Base-by-base conservation (phyloP, 257 asterid genomes). In the Plantago ovata region DNA sequence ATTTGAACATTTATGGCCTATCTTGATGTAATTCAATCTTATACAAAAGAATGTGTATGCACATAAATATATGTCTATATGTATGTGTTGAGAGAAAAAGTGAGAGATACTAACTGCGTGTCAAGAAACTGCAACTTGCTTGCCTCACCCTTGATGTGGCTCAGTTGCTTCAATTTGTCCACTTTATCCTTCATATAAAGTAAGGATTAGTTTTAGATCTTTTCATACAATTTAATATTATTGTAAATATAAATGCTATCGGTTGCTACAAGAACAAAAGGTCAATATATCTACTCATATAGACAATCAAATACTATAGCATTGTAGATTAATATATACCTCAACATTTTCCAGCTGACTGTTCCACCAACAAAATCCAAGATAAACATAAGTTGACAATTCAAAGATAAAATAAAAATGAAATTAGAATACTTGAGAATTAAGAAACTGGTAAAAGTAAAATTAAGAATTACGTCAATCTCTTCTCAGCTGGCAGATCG, bases 341-440 rank as follows among this genome's bases (percentile, higher is more conserved):
- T 92, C 95, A 78, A 77, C 56, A 80, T 45, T 45, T 78, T 73
- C n/a, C 13, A 45, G 11, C 80, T 78, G 73, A 47, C 95, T 83
- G 16, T 3, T n/a, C 19, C 55, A 57, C 63, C 61, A 60, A 15
- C 40, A n/a, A 41, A 11, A 45, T 38, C 36, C n/a, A 42, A 45
- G n/a, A 28, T 23, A 6, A 40, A 9, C 3, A 45, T 12, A 14
- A 22, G 36, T 8, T 10, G 12, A 43, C 16, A 9, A 14, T 19
- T 15, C 57, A 33, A 15, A 53, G 54, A 54, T 4, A 46, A 43
- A 7, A 44, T 9, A 6, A 0, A 47, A 42, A 57, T 57, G 4
- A 1, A 12, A 58, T 23, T 13, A 0, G n/a, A n/a, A 0, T 2
- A 51, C 10, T 0, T n/a, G 16, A 3, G 23, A 6, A 12, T 13